Evolutionary conservation across 805 yeast species (phyloP).

Genomic region (Nakazawaea ishiwadae): DNA sequence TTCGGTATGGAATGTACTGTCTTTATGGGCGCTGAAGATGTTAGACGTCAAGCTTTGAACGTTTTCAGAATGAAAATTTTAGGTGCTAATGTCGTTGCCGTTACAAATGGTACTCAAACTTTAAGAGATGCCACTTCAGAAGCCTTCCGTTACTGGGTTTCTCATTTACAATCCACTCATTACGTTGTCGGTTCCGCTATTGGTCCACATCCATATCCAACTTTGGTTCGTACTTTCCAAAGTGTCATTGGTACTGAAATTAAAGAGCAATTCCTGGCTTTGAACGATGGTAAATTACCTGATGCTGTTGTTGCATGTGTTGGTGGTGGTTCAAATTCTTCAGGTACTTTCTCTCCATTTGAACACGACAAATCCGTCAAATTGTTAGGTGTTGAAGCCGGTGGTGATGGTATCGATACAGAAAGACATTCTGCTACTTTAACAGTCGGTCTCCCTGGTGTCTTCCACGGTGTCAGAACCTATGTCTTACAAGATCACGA

Average conservation of each 20-base stretch:
- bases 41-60: slow-evolving; percentile 95
- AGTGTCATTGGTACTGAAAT: slow-evolving; percentile 95
- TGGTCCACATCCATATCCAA: slow-evolving; percentile 99
- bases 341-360: slow-evolving; percentile 95
- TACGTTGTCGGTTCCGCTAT: slow-evolving; percentile 97
- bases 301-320: slow-evolving; percentile 97
- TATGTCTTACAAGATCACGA: slow-evolving; percentile 86
- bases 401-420: slow-evolving; percentile 94
- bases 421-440: slow-evolving; percentile 90
- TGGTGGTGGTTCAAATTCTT: slow-evolving; percentile 97
- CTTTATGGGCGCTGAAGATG: slow-evolving; percentile 99
- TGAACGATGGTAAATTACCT: slow-evolving; percentile 81
- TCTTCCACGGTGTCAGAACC: slow-evolving; percentile 95
- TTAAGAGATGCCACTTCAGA: slow-evolving; percentile 97
- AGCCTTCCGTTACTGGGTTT: slow-evolving; percentile 95
- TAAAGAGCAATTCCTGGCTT: slow-evolving; percentile 77
- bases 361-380: slow-evolving; percentile 74
- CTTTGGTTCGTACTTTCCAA: slow-evolving; percentile 97
- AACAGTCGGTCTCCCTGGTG: slow-evolving; percentile 95
- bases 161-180: slow-evolving; percentile 80
- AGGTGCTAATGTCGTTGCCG: slow-evolving; percentile 94
- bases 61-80: slow-evolving; percentile 95
- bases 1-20: slow-evolving; percentile 93
- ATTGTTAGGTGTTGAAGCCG: slow-evolving; percentile 95
- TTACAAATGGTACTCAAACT: slow-evolving; percentile 91